Conservation (phyloP, 306 rosid genomes). For the Mimosa pudica region DNA sequence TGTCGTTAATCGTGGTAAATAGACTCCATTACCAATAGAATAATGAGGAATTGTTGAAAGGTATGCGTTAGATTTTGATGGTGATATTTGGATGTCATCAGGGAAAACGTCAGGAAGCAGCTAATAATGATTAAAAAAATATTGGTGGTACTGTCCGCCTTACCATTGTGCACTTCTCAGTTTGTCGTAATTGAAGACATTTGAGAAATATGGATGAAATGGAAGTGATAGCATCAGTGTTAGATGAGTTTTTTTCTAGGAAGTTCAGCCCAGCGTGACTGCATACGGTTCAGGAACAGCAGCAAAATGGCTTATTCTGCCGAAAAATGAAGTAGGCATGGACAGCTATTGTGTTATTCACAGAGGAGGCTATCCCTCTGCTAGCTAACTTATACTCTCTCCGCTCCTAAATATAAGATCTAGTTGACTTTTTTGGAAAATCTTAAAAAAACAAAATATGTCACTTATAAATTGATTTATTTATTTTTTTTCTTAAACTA, state of each 20-base stretch:
- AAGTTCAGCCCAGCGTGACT: slow-evolving; percentile 24
- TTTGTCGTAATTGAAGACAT: slow-evolving; percentile 30
- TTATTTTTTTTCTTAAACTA: no score
- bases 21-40: not conserved
- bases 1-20: not conserved
- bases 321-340: not conserved
- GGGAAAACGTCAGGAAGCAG: not conserved
- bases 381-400: not conserved
- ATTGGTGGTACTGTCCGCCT: not conserved
- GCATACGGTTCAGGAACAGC: not conserved
- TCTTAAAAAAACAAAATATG: no score
- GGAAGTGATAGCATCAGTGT: not conserved
- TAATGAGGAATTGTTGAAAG: not conserved
- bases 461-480: no score
- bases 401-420: no score
- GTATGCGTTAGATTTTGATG: not conserved
- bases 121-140: not conserved
- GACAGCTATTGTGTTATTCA: not conserved
- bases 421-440: no score
- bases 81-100: slow-evolving; percentile 34
- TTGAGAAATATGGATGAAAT: not conserved
- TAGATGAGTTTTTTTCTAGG: slow-evolving; percentile 14
- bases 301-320: not conserved
- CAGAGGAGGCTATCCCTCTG: not conserved
- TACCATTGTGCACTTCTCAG: not conserved